phyloP scores from a whole-genome alignment of 805 yeast genomes.

The Monosporozyma servazzii region DNA sequence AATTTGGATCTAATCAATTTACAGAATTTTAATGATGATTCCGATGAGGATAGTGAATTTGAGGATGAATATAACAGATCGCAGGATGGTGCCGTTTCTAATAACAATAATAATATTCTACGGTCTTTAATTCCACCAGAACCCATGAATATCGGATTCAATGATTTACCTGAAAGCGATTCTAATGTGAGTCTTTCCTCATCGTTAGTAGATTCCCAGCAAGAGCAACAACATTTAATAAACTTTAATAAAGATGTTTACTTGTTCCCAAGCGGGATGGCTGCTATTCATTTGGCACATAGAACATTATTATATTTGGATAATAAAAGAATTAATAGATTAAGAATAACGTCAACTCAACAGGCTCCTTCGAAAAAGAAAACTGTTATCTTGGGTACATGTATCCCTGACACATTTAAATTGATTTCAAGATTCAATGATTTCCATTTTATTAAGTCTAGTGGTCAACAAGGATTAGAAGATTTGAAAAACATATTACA shows the following conservation, averaged over 20 bases:
- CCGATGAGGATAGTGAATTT: slow-evolving; percentile 1
- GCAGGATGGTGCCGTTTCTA: neutral
- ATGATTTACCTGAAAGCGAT: neutral
- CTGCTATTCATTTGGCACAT: slow-evolving; percentile 73
- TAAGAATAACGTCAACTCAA: slow-evolving; percentile 8
- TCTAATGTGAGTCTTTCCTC: neutral
- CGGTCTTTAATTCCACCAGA: slow-evolving; percentile 24
- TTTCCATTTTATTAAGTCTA: slow-evolving; percentile 73
- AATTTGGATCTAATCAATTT: slow-evolving; percentile 1
- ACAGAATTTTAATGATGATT: slow-evolving; percentile 1
- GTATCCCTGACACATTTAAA: slow-evolving; percentile 87
- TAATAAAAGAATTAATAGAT: slow-evolving; percentile 21
- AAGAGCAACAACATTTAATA: neutral
- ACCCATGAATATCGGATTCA: slow-evolving; percentile 15
- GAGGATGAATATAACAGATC: neutral
- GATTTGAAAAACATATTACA: slow-evolving; percentile 55
- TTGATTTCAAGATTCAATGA: slow-evolving; percentile 89
- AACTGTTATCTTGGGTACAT: slow-evolving; percentile 92
- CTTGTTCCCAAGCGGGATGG: slow-evolving; percentile 87
- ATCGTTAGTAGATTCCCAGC: neutral
- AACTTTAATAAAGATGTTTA: slow-evolving; percentile 52
- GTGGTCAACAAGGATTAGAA: slow-evolving; percentile 48
- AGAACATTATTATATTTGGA: slow-evolving; percentile 40
- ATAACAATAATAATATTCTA: slow-evolving; percentile 2
- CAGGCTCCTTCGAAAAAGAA: slow-evolving; percentile 31